Base-by-base conservation (phyloP, 1,284 basidiomycete species). In the Cutaneotrichosporon cutaneum region DNA sequence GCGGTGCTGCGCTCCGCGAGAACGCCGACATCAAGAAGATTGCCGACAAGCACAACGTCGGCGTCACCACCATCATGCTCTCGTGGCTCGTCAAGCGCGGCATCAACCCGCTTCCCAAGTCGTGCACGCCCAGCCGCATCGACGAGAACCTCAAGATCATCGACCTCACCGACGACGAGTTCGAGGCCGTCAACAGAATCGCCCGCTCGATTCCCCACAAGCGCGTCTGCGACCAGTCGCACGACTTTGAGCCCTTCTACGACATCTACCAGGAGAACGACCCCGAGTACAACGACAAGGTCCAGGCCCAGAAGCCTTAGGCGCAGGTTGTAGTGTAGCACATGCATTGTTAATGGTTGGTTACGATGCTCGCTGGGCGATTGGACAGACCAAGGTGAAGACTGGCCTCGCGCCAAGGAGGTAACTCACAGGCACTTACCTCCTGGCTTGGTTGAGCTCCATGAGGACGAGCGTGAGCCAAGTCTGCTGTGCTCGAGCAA, bases 21-120 rank as follows among this genome's bases (percentile, higher is more conserved):
- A 74, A 83, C 79, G 62, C 81, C 81, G 56, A 83, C 82, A 81
- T 89, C 33, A 82, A 84, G 68, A 75, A 82, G 56, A 84, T 88
- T 59, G 87, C 89, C 36, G 76, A 83, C 62, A 82, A 87, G 69
- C 82, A 90, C 65, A 82, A 82, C 14, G 86, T 90, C 56, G 88
- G 87, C 9, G 88, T 88, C 36, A 88, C 89, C n/a, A 88, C 89
- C 75, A 87, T 87, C 36, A 81, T 90, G 54, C 85, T 91, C 70
- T 88, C 87, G 10, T 92, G 89, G 90, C 86, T 88, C 70, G 82
- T 89, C 54, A 88, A 90, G 78, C 85, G 89, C 47, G 89, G 89
- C 16, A 87, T 90, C 64, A 60, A 70, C 68, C 76, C 77, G 56
- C 70, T 82, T 33, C 80, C 81, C 61, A 82, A 81, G 74, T 77